Conservation (phyloP, 177 flowering plant species). For the Vitis hybrid region DNA sequence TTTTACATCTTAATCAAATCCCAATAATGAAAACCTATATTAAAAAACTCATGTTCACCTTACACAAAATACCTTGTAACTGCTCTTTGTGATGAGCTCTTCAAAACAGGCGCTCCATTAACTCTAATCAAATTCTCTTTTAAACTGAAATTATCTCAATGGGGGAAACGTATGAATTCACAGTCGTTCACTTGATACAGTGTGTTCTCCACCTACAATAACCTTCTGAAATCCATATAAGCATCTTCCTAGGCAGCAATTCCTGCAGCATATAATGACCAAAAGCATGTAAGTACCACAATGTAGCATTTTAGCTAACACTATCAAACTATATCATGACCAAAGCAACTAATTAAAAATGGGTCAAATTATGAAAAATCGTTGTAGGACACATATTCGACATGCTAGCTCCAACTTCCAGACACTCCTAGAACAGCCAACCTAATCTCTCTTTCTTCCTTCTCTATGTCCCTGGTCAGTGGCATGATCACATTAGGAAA, state of each 20-base stretch:
- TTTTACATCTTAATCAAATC: slow-evolving; percentile 50
- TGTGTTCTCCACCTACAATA: slow-evolving; percentile 38
- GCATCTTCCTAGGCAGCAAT: slow-evolving; percentile 55
- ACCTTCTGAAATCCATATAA: slow-evolving; percentile 25
- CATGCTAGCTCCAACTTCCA: neutral
- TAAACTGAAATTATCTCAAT: slow-evolving; percentile 22
- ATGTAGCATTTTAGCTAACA: neutral
- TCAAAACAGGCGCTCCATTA: slow-evolving; percentile 39
- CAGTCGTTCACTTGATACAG: slow-evolving; percentile 31
- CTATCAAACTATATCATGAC: neutral
- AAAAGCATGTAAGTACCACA: slow-evolving; percentile 15
- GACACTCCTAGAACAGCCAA: neutral
- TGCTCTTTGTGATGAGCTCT: slow-evolving; percentile 27
- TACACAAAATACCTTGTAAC: slow-evolving; percentile 34
- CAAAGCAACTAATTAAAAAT: neutral
- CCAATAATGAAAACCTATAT: slow-evolving; percentile 37
- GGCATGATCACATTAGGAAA: too few relatives aligned
- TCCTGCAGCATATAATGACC: slow-evolving; percentile 38
- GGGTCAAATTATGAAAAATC: neutral
- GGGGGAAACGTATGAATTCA: slow-evolving; percentile 29
- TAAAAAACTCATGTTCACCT: slow-evolving; percentile 39
- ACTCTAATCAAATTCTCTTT: slow-evolving; percentile 31
- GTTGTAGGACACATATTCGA: neutral
- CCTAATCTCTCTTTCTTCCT: too few relatives aligned
- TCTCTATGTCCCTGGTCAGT: too few relatives aligned